These are phyloP conservation scores for Sporobolomyces roseus DNA, from an alignment of 768 basidiomycete genomes.

Conservation along the genomic window DNA sequence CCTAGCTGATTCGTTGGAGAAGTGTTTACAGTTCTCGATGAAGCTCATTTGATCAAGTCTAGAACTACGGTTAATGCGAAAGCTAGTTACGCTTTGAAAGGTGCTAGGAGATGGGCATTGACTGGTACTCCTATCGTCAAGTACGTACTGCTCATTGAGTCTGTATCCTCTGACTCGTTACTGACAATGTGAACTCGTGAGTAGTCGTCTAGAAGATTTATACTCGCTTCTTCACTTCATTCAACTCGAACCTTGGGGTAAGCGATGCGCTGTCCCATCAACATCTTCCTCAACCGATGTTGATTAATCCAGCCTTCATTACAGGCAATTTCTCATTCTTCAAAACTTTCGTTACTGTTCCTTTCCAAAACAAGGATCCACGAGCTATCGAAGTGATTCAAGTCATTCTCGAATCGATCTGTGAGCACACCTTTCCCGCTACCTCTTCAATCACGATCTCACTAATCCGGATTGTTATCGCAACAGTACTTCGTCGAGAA, in stretches of 20 bases:
- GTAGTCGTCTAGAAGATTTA: slow-evolving; percentile 57
- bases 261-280: not conserved
- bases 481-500: slow-evolving; percentile 75
- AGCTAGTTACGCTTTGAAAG: slow-evolving; percentile 75
- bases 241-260: slow-evolving; percentile 47
- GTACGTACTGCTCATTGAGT: slow-evolving; percentile 58
- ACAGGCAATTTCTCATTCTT: slow-evolving; percentile 63
- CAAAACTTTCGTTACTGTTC: slow-evolving; percentile 79
- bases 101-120: slow-evolving; percentile 80
- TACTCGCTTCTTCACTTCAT: slow-evolving; percentile 66
- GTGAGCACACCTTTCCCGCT: not conserved
- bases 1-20: too few relatives aligned
- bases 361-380: slow-evolving; percentile 83
- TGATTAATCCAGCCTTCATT: not conserved
- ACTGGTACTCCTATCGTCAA: slow-evolving; percentile 97
- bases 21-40: slow-evolving; percentile 73
- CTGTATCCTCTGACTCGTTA: not conserved
- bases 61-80: slow-evolving; percentile 80
- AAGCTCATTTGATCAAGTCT: slow-evolving; percentile 93
- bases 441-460: not conserved
- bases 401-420: slow-evolving; percentile 54
- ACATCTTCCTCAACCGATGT: not conserved
- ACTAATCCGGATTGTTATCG: fast-evolving
- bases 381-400: slow-evolving; percentile 94
- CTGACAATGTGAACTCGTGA: not conserved